Evolutionary conservation across 2,329 filamentous ascomycete genomes (phyloP).

Genomic region (Phyllosticta ampelicida): DNA sequence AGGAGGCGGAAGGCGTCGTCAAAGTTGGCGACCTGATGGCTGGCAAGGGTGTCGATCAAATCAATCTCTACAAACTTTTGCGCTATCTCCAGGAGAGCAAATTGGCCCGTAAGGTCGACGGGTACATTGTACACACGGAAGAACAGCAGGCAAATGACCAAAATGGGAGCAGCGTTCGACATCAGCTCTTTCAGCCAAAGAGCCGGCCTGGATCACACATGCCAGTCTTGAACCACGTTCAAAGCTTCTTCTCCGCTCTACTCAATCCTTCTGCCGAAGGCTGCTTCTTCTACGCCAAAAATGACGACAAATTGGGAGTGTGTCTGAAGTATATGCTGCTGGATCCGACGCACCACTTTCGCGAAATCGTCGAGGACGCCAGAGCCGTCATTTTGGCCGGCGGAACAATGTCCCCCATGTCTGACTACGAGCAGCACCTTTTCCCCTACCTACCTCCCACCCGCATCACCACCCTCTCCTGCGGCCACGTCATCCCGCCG

Average conservation of each 20-base stretch:
- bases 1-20: slow-evolving; percentile 53
- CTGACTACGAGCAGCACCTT: slow-evolving; percentile 76
- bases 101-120: slow-evolving; percentile 86
- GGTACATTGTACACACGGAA: slow-evolving; percentile 60
- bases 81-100: slow-evolving; percentile 87
- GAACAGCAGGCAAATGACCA: slow-evolving; percentile 30
- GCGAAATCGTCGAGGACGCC: slow-evolving; percentile 72
- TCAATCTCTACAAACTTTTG: slow-evolving; percentile 83
- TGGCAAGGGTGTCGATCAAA: slow-evolving; percentile 83
- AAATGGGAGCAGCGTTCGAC: neutral
- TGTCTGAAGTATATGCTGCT: slow-evolving; percentile 73
- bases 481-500: slow-evolving; percentile 83
- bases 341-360: slow-evolving; percentile 85
- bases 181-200: neutral
- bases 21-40: slow-evolving; percentile 62
- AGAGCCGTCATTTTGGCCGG: slow-evolving; percentile 83
- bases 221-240: slow-evolving; percentile 52
- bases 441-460: slow-evolving; percentile 60
- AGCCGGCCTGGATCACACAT: slow-evolving; percentile 16
- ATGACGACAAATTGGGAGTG: slow-evolving; percentile 24
- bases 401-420: slow-evolving; percentile 95
- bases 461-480: slow-evolving; percentile 72
- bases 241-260: slow-evolving; percentile 63
- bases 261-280: slow-evolving; percentile 72
- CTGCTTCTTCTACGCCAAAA: slow-evolving; percentile 45